Evolutionary conservation across 176 grass and related monocot genomes (phyloP), one percentile per base, ranked within the genome.

Genomic region (Ampelocalamus luodianensis): DNA sequence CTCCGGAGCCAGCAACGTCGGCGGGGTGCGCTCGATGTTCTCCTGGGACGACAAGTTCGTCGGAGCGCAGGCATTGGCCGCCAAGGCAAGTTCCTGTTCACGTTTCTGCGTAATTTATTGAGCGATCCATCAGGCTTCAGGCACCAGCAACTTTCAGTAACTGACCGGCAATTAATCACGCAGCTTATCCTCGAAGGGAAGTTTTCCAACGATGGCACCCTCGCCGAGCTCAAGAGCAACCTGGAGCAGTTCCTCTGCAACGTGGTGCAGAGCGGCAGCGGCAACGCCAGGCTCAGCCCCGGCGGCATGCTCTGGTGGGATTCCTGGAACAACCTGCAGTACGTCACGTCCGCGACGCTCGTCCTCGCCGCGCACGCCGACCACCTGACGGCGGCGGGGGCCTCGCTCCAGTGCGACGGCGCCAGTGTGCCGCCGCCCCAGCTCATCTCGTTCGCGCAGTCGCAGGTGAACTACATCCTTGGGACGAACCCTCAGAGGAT

Each of bases 41-140:
- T 50, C 45, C 3, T 93, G 93, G 95, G 93, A 93, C 53, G 83
- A 97, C 67, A 98, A 98, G 84, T 95, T 76, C 82, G 67, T 91
- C 38, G 91, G 95, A 55, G 93, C 54, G 6, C 93, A 98, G 39
- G 78, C 87, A 82, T 85, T 95, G 5, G 71, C 95, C 54, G 51
- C 93, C 79, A 90, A 93, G 93, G 95, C 54, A 94, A 86, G 82
- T 50, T 17, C 37, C 42, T 42, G 76, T 6, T 42, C 24, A 29
- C 9, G 37, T 79, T 43, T 42, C 29, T 3, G 27, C 23, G 8
- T 64, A 22, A 32, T 50, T 15, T n/a, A n/a, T n/a, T 17, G 13
- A 60, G 10, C 26, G 58, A 24, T 60, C 59, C 11, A 27, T 26
- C 24, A 62, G 59, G 23, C 26, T 26, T 5, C 1, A 17, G 14